A percentile compares a stretch with the other conserved stretches of the same genome.
These are phyloP conservation scores for Ophiocordyceps camponoti-leonardi DNA, from an alignment of 2,329 filamentous ascomycete genomes.

Conservation along the genomic window DNA sequence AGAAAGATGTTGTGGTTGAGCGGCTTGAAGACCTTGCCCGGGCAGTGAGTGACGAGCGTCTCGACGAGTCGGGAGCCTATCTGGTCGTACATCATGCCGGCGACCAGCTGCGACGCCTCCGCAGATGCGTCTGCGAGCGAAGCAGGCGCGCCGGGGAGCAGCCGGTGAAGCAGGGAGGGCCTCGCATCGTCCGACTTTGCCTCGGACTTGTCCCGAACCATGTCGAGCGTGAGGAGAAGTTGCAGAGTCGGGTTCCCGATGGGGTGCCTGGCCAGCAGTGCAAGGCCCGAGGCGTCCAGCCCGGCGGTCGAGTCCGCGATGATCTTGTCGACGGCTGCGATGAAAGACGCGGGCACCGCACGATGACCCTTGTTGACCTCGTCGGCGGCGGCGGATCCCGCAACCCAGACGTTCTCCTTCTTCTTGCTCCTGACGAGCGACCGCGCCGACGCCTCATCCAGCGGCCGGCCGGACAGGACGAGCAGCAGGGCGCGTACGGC, in stretches of 20 bases:
- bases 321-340: slow-evolving; percentile 61
- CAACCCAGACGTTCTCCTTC: slow-evolving; percentile 66
- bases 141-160: slow-evolving; percentile 59
- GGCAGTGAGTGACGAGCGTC: slow-evolving; percentile 62
- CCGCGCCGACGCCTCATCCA: slow-evolving; percentile 52
- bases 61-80: slow-evolving; percentile 84
- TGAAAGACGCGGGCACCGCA: slow-evolving; percentile 64
- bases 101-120: slow-evolving; percentile 61
- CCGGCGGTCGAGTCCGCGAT: slow-evolving; percentile 58
- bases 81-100: slow-evolving; percentile 72
- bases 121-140: slow-evolving; percentile 57
- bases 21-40: slow-evolving; percentile 80
- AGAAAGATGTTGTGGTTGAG: slow-evolving; percentile 69
- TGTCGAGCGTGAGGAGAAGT: slow-evolving; percentile 71
- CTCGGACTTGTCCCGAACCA: slow-evolving; percentile 44
- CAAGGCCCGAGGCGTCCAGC: slow-evolving; percentile 64
- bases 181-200: slow-evolving; percentile 13
- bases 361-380: slow-evolving; percentile 26
- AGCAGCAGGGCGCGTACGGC: slow-evolving; percentile 72
- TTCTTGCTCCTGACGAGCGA: slow-evolving; percentile 78
- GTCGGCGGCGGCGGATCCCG: slow-evolving; percentile 31
- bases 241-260: slow-evolving; percentile 90
- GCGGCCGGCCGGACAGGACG: slow-evolving; percentile 66
- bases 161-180: slow-evolving; percentile 48
- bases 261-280: slow-evolving; percentile 72